phyloP scores from a whole-genome alignment of 768 basidiomycete species.

The Mycena sanguinolenta region DNA sequence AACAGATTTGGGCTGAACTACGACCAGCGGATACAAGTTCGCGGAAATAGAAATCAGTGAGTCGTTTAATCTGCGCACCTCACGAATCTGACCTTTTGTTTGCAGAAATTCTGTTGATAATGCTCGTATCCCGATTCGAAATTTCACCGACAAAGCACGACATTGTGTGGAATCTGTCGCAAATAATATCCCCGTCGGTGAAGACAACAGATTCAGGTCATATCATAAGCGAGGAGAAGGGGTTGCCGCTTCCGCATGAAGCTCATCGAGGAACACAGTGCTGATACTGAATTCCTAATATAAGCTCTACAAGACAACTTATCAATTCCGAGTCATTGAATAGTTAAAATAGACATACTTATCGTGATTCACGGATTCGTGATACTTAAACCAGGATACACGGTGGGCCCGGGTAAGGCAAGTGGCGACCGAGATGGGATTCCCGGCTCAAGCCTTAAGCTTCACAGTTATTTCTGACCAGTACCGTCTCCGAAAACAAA shows the following conservation, averaged over 20 bases:
- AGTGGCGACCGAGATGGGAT: too few relatives aligned
- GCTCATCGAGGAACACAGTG: neutral
- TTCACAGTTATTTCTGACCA: too few relatives aligned
- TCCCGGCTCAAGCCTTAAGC: too few relatives aligned
- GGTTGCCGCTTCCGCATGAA: slow-evolving; percentile 47
- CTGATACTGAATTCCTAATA: neutral
- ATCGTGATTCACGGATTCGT: too few relatives aligned
- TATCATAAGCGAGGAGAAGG: slow-evolving; percentile 46
- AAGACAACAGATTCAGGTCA: slow-evolving; percentile 36
- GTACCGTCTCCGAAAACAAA: too few relatives aligned
- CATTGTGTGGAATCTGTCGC: slow-evolving; percentile 59
- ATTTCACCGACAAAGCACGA: slow-evolving; percentile 54
- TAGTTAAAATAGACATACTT: too few relatives aligned
- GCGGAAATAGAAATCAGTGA: slow-evolving; percentile 70
- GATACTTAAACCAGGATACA: too few relatives aligned
- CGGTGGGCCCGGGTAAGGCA: too few relatives aligned
- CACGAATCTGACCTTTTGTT: neutral
- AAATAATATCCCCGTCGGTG: slow-evolving; percentile 62
- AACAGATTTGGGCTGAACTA: too few relatives aligned
- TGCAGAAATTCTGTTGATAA: slow-evolving; percentile 56
- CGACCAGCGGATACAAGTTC: slow-evolving; percentile 63
- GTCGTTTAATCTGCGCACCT: slow-evolving; percentile 30
- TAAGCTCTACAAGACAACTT: too few relatives aligned
- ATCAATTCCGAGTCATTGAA: too few relatives aligned
- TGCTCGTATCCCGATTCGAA: slow-evolving; percentile 51